Evolutionary conservation across 345 rosid genomes (phyloP), one percentile per base, ranked within the genome.

Genomic region (Schrenkiella parvula): DNA sequence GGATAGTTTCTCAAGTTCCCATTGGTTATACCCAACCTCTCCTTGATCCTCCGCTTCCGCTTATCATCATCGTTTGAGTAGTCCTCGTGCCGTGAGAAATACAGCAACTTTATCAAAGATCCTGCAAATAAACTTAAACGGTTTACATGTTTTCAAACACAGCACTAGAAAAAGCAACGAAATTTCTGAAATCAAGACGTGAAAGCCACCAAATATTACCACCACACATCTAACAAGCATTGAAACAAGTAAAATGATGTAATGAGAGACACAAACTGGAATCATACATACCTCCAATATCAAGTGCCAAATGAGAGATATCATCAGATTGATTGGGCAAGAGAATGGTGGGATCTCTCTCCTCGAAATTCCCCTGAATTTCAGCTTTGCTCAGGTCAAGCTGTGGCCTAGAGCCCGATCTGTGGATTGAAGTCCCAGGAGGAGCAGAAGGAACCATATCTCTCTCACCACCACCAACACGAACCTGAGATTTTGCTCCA

Each of bases 251-350:
- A 4, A 66, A 5, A 26, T 2, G 22, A 8, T 9, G 22, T 65
- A 5, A 31, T 29, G 28, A 31, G 42, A 29, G 11, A 31, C 13
- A 21, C 1, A 11, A 47, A 46, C 0, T 19, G 53, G 53, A 34
- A 59, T 3, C 25, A 32, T 44, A 93, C 25, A 32, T 44, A 93
- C 99, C 99, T 85, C 99, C 99, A 62, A 95, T 95, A 68, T 95
- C 99, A 78, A 92, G 86, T 64, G 99, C 93, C 80, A 92, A 81
- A 70, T 95, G 98, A 53, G 96, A 95, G 63, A 95, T 87, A 70
- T 95, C 99, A 85, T 95, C 99, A 72, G 97, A 92, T 52, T 95
- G 98, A 82, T 95, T 95, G 72, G 99, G 99, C 81, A 95, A 76
- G 44, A 95, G 79, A 80, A 95, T 95, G 4, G 98, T 92, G 43